Base-by-base conservation (phyloP, 2,329 filamentous ascomycete species). In the Sphaerulina vaccinii region DNA sequence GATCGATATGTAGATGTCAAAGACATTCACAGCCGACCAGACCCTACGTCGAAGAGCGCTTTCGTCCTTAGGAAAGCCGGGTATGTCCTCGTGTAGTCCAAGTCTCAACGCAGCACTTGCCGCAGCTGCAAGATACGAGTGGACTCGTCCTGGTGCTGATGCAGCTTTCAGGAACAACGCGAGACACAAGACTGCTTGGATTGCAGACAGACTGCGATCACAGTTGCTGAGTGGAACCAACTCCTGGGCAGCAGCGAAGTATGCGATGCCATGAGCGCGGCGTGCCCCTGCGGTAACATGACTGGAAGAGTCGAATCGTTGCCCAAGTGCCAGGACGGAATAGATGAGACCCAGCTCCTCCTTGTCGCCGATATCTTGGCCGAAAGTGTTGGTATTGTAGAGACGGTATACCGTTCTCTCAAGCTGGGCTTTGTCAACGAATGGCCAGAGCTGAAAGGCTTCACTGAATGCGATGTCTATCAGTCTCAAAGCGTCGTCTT, bases 331-430 rank as follows among this genome's bases (percentile, higher is more conserved):
- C 11, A 61, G 23, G 7, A 57, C 19, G 10, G 54, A 48, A 32
- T 61, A 55, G 5, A 59, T 18, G 19, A 61, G 24, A 6, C 41
- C 56, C 6, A 59, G 29, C n/a, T 61, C 56, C 18, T 61, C 58
- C 18, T 40, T 33, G 38, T 61, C 56, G 18, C 52, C 44, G n/a
- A 41, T 48, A 11, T 57, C 53, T 39, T 53, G 49, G 23, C 56
- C 53, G 27, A 58, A 58, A 2, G 21, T 36, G 39, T 39, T 38
- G 4, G 51, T 58, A 13, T 53, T 52, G 40, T 57, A 58, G 3
- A 60, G 27, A 10, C 55, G 55, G 16, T 43, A 56, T n/a, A 57
- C 23, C 6, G 50, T 54, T 10, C 35, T 33, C 18, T 61, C 49
- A 18, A 56, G 39, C 10, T 57, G 49, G 9, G 42, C 24, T 5